A percentile compares a stretch with the other conserved stretches of the same genome.
Conservation (phyloP, 2,329 filamentous ascomycete genomes). For the Hortaea werneckii region DNA sequence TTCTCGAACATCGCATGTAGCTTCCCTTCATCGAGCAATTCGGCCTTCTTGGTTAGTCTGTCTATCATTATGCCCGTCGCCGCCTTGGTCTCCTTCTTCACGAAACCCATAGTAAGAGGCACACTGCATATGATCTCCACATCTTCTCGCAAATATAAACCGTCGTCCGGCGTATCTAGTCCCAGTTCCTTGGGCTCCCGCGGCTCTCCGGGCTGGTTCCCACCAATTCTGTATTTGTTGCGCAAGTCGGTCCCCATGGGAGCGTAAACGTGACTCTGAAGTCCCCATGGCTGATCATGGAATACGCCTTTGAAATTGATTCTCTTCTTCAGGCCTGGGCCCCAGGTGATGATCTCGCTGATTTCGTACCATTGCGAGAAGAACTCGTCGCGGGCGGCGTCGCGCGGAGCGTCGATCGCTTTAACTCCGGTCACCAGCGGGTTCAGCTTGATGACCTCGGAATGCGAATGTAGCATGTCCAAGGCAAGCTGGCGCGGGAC, state of each 20-base stretch:
- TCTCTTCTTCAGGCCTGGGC: conserved; percentile 55
- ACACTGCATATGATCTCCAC: conserved; percentile 63
- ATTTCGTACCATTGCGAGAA: conserved; percentile 69
- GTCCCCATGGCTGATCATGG: conserved; percentile 60
- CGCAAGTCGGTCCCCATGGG: conserved; percentile 57
- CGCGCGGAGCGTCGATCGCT: conserved; percentile 55
- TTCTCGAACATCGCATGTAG: conserved; percentile 59
- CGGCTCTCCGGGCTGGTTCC: conserved; percentile 59
- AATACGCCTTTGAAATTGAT: conserved; percentile 63
- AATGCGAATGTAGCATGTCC: conserved; percentile 53
- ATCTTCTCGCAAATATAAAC: conserved; percentile 59
- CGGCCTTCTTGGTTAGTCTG: conserved; percentile 59
- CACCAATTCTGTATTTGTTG: conserved; percentile 57
- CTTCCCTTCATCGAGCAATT: conserved; percentile 53
- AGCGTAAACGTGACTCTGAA: conserved; percentile 62
- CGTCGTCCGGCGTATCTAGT: conserved; percentile 52
- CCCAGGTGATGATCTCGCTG: conserved; percentile 55
- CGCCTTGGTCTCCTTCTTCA: conserved; percentile 56
- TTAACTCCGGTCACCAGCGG: conserved; percentile 56
- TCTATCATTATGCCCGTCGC: conserved; percentile 59
- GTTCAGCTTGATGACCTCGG: conserved; percentile 61
- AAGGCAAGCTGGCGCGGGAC: conserved; percentile 63
- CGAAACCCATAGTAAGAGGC: conserved; percentile 48
- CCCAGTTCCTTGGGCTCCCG: conserved; percentile 54
- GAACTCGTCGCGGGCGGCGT: conserved; percentile 59